phyloP scores from a whole-genome alignment of 345 rosid species.

The Diplotaxis tenuifolia region DNA sequence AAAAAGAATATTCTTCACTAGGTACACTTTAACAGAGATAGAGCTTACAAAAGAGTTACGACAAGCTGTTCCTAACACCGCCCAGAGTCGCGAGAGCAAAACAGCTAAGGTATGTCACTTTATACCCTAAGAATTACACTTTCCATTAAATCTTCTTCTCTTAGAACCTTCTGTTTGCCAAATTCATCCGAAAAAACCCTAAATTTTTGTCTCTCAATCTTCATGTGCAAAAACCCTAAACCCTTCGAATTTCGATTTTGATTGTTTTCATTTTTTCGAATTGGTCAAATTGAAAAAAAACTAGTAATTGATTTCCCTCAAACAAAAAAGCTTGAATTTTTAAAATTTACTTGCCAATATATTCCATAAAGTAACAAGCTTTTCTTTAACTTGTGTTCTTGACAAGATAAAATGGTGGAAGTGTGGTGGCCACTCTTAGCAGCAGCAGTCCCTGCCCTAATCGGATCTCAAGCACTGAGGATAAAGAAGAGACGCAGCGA shows the following conservation, averaged over 20 bases:
- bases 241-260: conserved; percentile 12
- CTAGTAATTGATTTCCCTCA: not conserved
- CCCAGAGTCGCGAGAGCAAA: not conserved
- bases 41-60: conserved; percentile 6
- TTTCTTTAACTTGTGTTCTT: not conserved
- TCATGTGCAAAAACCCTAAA: conserved; percentile 31
- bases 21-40: not conserved
- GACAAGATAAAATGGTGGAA: conserved; percentile 55
- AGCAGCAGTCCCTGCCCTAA: conserved; percentile 68
- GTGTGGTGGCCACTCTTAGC: conserved; percentile 76
- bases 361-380: not conserved
- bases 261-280: not conserved
- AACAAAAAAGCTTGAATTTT: not conserved
- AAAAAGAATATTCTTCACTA: not conserved
- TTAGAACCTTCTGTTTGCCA: not conserved
- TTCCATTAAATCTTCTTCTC: conserved; percentile 17
- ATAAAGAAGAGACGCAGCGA: conserved; percentile 60
- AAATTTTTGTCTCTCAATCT: not conserved
- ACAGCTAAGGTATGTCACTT: conserved; percentile 20
- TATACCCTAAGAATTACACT: not conserved
- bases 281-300: not conserved
- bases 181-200: conserved; percentile 4
- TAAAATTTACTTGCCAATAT: not conserved
- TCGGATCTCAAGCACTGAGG: conserved; percentile 68
- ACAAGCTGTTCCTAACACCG: conserved; percentile 4